A percentile compares a stretch with the other conserved stretches of the same genome.
Evolutionary conservation across 2,329 filamentous ascomycete genomes (phyloP).

Genomic region (Neofusicoccum ribis): DNA sequence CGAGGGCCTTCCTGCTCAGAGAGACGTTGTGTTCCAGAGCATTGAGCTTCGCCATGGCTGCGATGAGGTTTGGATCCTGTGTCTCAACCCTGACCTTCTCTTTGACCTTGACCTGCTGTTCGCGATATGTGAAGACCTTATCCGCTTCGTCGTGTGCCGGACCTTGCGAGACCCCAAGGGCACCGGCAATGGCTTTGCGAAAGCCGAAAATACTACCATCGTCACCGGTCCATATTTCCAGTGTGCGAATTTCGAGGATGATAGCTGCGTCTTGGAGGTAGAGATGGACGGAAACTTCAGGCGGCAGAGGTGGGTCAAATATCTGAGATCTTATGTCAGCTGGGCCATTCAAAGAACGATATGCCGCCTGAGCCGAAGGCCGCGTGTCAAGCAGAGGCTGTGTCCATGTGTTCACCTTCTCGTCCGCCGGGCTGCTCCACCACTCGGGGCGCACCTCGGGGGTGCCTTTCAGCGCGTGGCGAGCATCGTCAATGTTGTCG

Average conservation of each 20-base stretch:
- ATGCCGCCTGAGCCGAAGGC: background rate
- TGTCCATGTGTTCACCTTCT: constrained; percentile 51
- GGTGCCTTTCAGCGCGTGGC: constrained; percentile 57
- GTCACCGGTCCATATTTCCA: constrained; percentile 55
- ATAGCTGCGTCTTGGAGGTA: constrained; percentile 57
- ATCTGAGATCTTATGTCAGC: constrained; percentile 34
- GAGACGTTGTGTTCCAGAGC: constrained; percentile 73
- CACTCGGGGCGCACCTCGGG: constrained; percentile 53
- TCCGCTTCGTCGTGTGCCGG: constrained; percentile 66
- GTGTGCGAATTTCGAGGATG: constrained; percentile 64
- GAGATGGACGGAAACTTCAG: constrained; percentile 72
- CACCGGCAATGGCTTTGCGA: constrained; percentile 55
- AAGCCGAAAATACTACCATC: constrained; percentile 51
- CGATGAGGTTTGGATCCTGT: constrained; percentile 83
- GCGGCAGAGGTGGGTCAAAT: constrained; percentile 64
- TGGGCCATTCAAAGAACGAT: background rate
- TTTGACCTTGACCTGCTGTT: constrained; percentile 76
- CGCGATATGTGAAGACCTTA: constrained; percentile 67
- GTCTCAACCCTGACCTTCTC: constrained; percentile 90
- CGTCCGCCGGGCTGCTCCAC: constrained; percentile 56
- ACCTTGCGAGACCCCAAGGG: constrained; percentile 43
- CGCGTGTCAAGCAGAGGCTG: background rate
- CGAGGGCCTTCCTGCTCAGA: constrained; percentile 69
- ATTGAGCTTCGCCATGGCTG: constrained; percentile 77
- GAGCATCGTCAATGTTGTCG: constrained; percentile 64